Percentiles rank a stretch among this genome's conserved stretches.
phyloP scores from a whole-genome alignment of 495 filamentous ascomycete species.

The Penicillium angulare region DNA sequence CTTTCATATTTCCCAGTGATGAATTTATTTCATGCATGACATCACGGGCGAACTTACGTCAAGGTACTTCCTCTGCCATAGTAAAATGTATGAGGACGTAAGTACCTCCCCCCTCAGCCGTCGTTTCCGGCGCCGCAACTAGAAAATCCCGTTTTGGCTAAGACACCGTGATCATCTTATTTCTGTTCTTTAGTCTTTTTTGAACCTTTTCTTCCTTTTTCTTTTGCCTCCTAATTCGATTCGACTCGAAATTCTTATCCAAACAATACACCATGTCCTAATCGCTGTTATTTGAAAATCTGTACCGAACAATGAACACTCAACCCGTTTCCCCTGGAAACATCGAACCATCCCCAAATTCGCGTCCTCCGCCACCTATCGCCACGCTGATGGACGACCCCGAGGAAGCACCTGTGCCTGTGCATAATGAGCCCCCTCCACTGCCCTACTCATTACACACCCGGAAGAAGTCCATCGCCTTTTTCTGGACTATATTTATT shows the following conservation, averaged over 20 bases:
- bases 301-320: background rate
- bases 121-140: constrained; percentile 23
- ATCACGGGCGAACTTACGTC: constrained; percentile 22
- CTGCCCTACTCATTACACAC: constrained; percentile 56
- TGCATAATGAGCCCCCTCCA: constrained; percentile 41
- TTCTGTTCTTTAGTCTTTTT: background rate
- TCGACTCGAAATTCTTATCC: background rate
- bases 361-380: constrained; percentile 11
- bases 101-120: constrained; percentile 14
- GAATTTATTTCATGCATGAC: constrained; percentile 14
- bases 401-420: background rate
- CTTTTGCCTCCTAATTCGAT: background rate
- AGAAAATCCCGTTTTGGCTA: constrained; percentile 6
- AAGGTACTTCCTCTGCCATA: constrained; percentile 17
- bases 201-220: background rate
- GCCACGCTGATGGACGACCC: constrained; percentile 34
- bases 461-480: constrained; percentile 52
- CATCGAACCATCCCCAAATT: background rate
- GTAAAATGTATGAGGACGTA: constrained; percentile 13
- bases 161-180: background rate
- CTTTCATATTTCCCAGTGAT: background rate
- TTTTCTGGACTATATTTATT: constrained; percentile 59
- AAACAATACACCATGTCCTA: constrained; percentile 2
- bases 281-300: background rate
- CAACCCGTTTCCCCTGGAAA: background rate